phyloP scores from a whole-genome alignment of 345 rosid species.

The Anastatica hierochuntica region DNA sequence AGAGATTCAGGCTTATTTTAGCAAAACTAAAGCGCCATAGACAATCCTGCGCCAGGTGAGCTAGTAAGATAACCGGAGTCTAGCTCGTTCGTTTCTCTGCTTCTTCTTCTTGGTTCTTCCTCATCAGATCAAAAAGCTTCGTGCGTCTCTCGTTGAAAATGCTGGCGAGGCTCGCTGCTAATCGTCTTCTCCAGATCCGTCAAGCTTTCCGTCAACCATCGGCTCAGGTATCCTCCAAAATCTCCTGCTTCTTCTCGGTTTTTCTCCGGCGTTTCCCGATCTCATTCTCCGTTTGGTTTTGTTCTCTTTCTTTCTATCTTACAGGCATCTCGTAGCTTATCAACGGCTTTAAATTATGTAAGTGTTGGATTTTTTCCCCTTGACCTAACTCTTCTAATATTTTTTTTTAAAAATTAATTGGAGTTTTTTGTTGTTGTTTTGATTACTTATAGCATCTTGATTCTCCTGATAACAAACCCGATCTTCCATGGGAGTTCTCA shows the following conservation, averaged over 20 bases:
- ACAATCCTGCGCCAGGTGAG: slow-evolving; percentile 14
- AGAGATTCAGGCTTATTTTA: neutral
- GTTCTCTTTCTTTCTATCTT: neutral
- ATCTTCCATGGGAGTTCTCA: slow-evolving; percentile 78
- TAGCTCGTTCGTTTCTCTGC: neutral
- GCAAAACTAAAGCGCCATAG: neutral
- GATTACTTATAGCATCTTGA: slow-evolving; percentile 56
- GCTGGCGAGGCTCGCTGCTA: slow-evolving; percentile 69
- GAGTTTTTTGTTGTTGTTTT: neutral
- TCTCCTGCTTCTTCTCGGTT: neutral
- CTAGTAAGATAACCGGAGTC: slow-evolving; percentile 6
- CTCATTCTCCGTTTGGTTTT: slow-evolving; percentile 10
- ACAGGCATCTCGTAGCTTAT: slow-evolving; percentile 58
- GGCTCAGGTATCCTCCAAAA: slow-evolving; percentile 39
- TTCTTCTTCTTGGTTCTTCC: slow-evolving; percentile 5
- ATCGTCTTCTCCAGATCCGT: slow-evolving; percentile 76
- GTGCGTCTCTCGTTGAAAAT: slow-evolving; percentile 34
- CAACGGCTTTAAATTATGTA: slow-evolving; percentile 89
- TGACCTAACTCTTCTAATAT: neutral
- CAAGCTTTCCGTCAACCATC: slow-evolving; percentile 49
- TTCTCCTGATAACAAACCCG: slow-evolving; percentile 85
- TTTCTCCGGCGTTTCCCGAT: slow-evolving; percentile 10
- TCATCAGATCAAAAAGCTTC: slow-evolving; percentile 10
- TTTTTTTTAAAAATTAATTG: neutral
- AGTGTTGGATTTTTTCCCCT: slow-evolving; percentile 18